Percentiles rank a stretch among this genome's conserved stretches.
Evolutionary conservation across 192 early-diverging fungal genomes (phyloP).

Genomic region (Mortierella antarctica): DNA sequence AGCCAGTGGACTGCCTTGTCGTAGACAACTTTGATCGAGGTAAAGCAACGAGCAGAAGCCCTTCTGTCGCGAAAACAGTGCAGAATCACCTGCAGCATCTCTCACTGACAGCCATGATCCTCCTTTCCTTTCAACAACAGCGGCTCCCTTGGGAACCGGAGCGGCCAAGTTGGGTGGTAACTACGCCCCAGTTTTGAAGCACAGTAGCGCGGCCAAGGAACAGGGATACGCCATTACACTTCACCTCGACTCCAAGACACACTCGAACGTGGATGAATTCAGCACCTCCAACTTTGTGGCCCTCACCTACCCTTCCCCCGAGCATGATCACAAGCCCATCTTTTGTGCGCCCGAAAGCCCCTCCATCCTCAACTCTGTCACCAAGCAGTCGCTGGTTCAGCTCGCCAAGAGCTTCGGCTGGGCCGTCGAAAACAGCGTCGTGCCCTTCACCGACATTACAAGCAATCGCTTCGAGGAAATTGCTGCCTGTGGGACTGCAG

Average conservation of each 20-base stretch:
- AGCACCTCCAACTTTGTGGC: conserved; percentile 84
- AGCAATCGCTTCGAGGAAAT: conserved; percentile 72
- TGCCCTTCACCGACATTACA: conserved; percentile 68
- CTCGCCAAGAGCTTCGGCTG: conserved; percentile 74
- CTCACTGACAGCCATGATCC: background rate
- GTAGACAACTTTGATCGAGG: conserved; percentile 76
- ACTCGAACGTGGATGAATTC: conserved; percentile 79
- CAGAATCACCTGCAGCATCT: background rate
- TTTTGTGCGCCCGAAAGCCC: conserved; percentile 77
- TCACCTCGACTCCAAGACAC: conserved; percentile 75
- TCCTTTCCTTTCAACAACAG: conserved; percentile 16
- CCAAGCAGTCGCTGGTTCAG: conserved; percentile 71
- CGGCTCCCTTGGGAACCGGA: conserved; percentile 67
- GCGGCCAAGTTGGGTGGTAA: conserved; percentile 79
- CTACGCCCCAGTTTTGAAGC: conserved; percentile 73
- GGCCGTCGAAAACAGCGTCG: conserved; percentile 63
- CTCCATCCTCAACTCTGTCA: conserved; percentile 73
- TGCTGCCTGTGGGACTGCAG: conserved; percentile 80
- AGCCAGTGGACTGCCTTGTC: conserved; percentile 74
- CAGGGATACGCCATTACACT: conserved; percentile 76
- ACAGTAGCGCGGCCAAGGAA: conserved; percentile 68
- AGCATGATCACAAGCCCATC: conserved; percentile 52
- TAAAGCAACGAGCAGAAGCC: conserved; percentile 20
- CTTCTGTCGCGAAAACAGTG: no score
- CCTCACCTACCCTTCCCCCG: conserved; percentile 63